phyloP scores from a whole-genome alignment of 2,329 filamentous ascomycete genomes.

The Aspergillus clavatus region DNA sequence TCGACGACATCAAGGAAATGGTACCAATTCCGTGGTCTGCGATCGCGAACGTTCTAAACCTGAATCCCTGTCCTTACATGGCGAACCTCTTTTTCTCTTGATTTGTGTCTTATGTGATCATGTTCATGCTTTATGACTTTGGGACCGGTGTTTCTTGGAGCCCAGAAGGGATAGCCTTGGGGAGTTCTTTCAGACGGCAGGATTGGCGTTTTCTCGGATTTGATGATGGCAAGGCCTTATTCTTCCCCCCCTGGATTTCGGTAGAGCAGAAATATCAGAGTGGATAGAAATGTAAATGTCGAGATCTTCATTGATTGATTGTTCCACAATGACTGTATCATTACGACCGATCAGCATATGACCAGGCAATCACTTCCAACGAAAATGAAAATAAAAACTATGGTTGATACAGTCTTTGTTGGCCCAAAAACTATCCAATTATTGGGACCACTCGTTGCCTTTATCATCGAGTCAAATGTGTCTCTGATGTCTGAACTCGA shows the following conservation, averaged over 20 bases:
- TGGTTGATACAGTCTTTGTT: too few relatives aligned
- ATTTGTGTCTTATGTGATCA: background rate
- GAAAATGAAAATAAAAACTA: too few relatives aligned
- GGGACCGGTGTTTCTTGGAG: background rate
- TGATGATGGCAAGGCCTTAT: background rate
- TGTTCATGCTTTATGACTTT: background rate
- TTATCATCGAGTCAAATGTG: too few relatives aligned
- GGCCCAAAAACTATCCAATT: too few relatives aligned
- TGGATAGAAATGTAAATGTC: background rate
- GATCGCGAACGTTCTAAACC: conserved; percentile 18
- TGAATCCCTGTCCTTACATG: background rate
- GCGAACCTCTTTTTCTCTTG: background rate
- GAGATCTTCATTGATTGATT: too few relatives aligned
- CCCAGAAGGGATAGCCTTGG: background rate
- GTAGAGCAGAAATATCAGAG: background rate
- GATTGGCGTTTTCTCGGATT: background rate
- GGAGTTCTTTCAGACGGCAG: background rate
- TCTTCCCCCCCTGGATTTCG: background rate
- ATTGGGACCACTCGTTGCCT: too few relatives aligned
- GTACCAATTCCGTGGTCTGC: conserved; percentile 27
- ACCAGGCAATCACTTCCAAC: too few relatives aligned
- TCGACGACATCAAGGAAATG: conserved; percentile 22
- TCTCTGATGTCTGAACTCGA: too few relatives aligned
- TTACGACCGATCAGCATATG: too few relatives aligned
- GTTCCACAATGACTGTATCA: too few relatives aligned